Base-by-base conservation (phyloP, 2,329 filamentous ascomycete genomes). In the Botrytis medusae region DNA sequence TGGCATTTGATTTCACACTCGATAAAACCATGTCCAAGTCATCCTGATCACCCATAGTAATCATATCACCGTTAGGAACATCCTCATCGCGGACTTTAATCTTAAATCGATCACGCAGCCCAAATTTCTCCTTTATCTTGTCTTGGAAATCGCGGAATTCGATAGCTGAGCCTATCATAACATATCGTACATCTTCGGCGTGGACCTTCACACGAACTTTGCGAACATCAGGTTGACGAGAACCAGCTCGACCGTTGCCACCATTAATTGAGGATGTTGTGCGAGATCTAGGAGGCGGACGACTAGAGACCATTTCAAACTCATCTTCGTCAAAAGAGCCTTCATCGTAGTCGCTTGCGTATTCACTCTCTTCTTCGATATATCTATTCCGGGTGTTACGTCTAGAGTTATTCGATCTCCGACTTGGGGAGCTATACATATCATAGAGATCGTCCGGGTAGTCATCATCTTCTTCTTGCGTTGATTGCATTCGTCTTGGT, bases 21-120 rank as follows among this genome's bases (percentile, higher is more conserved):
- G 89, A 87, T 71, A 98, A 87, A 42, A 93, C 90, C 90, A 98
- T 93, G 69, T 98, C 95, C 75, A 98, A 84, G 84, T 99, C 96
- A 80, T 99, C 96, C 82, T 98, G 93, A 82, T 99, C 96, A 44
- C 92, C 94, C 89, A 99, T 92, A 46, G 95, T 98, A 80, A 99
- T 97, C 92, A 98, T 95, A 80, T 98, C 95, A 4, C 92, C 92
- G 72, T 91, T 87, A 0, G 88, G 88, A 74, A 85, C 83, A 77
- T 93, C 92, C 78, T 98, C 96, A 76, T 97, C 94, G 79, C 88
- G 89, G 78, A 95, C 89, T 85, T 96, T 96, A 83, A 98, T 91
- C 86, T 95, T 97, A 85, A 98, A 95, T 73, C 89, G 89, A 75
- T 91, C 85, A 72, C 88, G 85, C 72, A 98, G 86, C 22, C 88